phyloP scores from a whole-genome alignment of 148 eudicot species.

The Pouteria glomerata region DNA sequence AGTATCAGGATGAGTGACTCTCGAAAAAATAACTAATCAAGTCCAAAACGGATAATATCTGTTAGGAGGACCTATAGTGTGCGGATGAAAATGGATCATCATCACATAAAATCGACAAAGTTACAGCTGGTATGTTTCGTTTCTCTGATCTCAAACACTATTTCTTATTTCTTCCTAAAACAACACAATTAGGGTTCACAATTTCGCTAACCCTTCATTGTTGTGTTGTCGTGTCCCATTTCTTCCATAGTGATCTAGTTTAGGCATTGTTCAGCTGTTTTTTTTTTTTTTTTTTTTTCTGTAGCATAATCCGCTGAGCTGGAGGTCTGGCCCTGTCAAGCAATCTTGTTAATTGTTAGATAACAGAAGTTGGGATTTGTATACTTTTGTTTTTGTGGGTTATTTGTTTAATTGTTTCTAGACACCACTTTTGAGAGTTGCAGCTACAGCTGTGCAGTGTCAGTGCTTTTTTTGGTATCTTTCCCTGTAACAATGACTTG shows the following conservation, averaged over 20 bases:
- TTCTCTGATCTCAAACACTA: conserved; percentile 6
- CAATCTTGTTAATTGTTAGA: not conserved
- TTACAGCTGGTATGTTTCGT: not conserved
- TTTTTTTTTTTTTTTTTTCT: not conserved
- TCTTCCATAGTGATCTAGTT: not conserved
- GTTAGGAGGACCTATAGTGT: too few species aligned
- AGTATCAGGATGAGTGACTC: too few species aligned
- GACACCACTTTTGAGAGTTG: not conserved
- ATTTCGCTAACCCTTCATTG: not conserved
- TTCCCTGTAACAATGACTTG: not conserved
- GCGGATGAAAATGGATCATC: too few species aligned
- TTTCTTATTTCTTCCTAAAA: not conserved
- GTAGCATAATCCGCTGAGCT: not conserved
- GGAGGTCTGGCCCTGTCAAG: not conserved
- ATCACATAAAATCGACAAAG: not conserved
- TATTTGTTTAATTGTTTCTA: not conserved
- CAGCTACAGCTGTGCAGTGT: not conserved
- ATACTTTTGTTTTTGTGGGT: not conserved
- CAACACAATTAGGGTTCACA: not conserved
- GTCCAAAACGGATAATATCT: too few species aligned
- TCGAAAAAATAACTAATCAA: too few species aligned
- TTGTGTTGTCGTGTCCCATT: not conserved
- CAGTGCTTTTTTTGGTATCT: not conserved
- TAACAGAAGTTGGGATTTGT: not conserved
- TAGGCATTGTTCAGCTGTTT: not conserved